Evolutionary conservation across 768 basidiomycete genomes (phyloP).

Genomic region (Boletus edulis): DNA sequence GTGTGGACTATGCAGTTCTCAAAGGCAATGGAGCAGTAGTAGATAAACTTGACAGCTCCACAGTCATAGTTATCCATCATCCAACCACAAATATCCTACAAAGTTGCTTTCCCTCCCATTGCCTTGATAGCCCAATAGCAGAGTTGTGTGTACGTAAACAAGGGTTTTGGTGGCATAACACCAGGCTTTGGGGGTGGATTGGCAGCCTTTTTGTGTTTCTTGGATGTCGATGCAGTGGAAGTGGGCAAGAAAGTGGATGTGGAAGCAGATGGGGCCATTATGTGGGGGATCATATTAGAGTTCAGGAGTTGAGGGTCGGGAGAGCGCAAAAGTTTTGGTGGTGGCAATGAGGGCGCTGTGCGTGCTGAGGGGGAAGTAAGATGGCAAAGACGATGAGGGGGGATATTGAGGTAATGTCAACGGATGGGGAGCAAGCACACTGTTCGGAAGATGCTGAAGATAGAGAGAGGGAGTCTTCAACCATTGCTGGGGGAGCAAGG

Average conservation of each 20-base stretch:
- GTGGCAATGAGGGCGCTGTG: constrained; percentile 40
- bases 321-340: constrained; percentile 45
- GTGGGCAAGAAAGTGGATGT: constrained; percentile 28
- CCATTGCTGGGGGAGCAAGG: constrained; percentile 81
- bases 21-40: constrained; percentile 43
- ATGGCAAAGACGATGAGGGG: constrained; percentile 73
- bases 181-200: constrained; percentile 53
- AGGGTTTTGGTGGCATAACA: constrained; percentile 86
- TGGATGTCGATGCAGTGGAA: constrained; percentile 34
- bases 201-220: constrained; percentile 69
- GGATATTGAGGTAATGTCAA: constrained; percentile 79
- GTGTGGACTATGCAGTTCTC: constrained; percentile 16
- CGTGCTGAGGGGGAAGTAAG: constrained; percentile 71
- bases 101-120: constrained; percentile 77
- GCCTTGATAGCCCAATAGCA: constrained; percentile 87
- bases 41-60: constrained; percentile 36
- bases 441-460: constrained; percentile 72
- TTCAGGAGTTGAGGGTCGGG: constrained; percentile 58
- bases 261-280: constrained; percentile 32
- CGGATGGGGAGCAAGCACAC: constrained; percentile 71
- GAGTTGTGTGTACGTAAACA: constrained; percentile 86
- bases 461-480: constrained; percentile 79
- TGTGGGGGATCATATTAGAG: constrained; percentile 54
- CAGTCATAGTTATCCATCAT: constrained; percentile 87
- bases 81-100: constrained; percentile 92